Percentiles rank a stretch among this genome's conserved stretches.
Conservation (phyloP, 73 alveolate species). For the Paramecium pentaurelia region DNA sequence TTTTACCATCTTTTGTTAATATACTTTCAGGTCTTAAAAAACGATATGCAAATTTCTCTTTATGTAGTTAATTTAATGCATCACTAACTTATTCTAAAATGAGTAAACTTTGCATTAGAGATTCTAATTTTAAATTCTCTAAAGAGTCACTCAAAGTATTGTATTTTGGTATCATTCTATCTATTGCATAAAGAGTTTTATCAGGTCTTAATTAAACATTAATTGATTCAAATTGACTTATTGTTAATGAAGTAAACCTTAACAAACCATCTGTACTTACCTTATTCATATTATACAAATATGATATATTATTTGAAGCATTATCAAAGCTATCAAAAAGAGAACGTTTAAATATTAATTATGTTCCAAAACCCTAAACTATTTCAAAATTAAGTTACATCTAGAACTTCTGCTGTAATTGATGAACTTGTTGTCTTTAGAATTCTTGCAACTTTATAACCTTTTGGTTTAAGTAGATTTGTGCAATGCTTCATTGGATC, state of each 20-base stretch:
- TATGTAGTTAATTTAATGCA: neutral
- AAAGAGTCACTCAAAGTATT: neutral
- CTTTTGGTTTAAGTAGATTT: neutral
- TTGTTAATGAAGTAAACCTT: slow-evolving; percentile 3
- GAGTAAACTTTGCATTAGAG: neutral
- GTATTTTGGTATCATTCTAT: slow-evolving; percentile 35
- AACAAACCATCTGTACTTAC: neutral
- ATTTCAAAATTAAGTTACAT: neutral
- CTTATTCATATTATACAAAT: slow-evolving; percentile 5
- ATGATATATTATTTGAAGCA: slow-evolving; percentile 34
- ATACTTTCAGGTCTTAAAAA: slow-evolving; percentile 27
- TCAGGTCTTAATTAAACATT: neutral
- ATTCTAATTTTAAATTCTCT: slow-evolving; percentile 2
- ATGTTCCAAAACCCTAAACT: neutral
- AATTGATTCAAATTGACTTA: neutral
- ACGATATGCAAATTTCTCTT: slow-evolving; percentile 18
- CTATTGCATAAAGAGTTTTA: neutral
- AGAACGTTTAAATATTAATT: neutral
- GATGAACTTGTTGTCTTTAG: neutral
- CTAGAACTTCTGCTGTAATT: slow-evolving; percentile 7
- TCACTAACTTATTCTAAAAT: slow-evolving; percentile 11
- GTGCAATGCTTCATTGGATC: slow-evolving; percentile 14
- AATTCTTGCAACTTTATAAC: neutral
- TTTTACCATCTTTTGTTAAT: neutral
- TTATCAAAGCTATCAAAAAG: neutral